phyloP scores from a whole-genome alignment of 306 rosid species.

The Prunus armeniaca region DNA sequence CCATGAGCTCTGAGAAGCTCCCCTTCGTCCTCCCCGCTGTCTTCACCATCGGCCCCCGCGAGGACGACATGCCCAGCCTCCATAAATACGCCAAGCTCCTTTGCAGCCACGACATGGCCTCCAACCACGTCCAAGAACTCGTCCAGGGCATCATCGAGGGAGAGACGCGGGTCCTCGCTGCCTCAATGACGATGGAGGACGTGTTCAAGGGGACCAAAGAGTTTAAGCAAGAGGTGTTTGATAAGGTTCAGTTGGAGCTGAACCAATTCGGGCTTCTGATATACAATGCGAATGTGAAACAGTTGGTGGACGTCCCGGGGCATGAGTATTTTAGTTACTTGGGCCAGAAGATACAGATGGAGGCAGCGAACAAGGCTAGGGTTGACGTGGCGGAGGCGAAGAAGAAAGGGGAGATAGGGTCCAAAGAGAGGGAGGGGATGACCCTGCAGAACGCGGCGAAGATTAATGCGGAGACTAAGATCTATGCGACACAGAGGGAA shows the following conservation, averaged over 20 bases:
- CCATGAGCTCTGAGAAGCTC: constrained; percentile 66
- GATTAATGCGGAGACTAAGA: constrained; percentile 30
- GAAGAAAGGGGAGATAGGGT: constrained; percentile 33
- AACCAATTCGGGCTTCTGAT: constrained; percentile 57
- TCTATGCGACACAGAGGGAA: constrained; percentile 15
- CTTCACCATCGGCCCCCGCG: constrained; percentile 54
- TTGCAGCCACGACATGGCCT: constrained; percentile 30
- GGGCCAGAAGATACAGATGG: constrained; percentile 61
- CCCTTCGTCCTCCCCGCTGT: constrained; percentile 58
- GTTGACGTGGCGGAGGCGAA: constrained; percentile 27
- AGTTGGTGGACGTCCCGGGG: constrained; percentile 45
- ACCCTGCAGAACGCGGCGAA: constrained; percentile 24
- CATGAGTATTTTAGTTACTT: constrained; percentile 58
- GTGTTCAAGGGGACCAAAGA: constrained; percentile 32
- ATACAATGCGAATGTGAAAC: constrained; percentile 60
- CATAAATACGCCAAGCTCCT: constrained; percentile 44
- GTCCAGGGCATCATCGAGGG: constrained; percentile 55
- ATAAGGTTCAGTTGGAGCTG: constrained; percentile 51
- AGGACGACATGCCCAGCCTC: constrained; percentile 18
- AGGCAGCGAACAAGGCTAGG: constrained; percentile 52
- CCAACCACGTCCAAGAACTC: constrained; percentile 45
- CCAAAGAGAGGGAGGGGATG: constrained; percentile 20
- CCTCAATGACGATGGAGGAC: constrained; percentile 60
- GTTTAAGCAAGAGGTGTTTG: constrained; percentile 51
- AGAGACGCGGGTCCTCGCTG: constrained; percentile 52